Evolutionary conservation across 495 filamentous ascomycete genomes (phyloP).

Genomic region (Gamarada debralockiae): DNA sequence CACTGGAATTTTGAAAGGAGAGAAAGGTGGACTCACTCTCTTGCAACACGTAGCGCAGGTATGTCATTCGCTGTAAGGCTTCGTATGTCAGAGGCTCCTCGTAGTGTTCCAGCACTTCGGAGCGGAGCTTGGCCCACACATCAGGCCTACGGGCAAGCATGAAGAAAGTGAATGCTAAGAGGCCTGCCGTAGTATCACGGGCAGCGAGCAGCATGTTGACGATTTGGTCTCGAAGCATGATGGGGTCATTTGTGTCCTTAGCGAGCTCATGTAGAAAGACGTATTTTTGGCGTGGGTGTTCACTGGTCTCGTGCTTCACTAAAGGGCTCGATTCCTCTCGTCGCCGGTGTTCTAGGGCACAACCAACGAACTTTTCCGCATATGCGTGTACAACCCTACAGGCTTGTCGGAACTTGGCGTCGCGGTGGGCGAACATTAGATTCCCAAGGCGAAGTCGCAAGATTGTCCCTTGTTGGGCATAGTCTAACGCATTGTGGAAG

Average conservation of each 20-base stretch:
- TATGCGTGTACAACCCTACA: not conserved
- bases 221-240: conserved; percentile 38
- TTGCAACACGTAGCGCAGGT: conserved; percentile 29
- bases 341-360: not conserved
- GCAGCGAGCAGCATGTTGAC: conserved; percentile 46
- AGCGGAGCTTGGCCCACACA: not conserved
- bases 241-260: not conserved
- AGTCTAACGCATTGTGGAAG: not conserved
- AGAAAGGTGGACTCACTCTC: conserved; percentile 18
- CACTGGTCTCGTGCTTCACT: no score
- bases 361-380: not conserved
- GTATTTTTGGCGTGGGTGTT: not conserved
- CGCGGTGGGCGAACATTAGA: not conserved
- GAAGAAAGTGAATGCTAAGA: conserved; percentile 24
- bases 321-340: not conserved
- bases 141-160: conserved; percentile 8
- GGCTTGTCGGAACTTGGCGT: not conserved
- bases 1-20: no score
- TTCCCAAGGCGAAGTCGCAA: not conserved
- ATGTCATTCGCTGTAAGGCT: conserved; percentile 25
- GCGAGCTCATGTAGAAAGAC: not conserved
- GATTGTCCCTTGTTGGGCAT: no score
- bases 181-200: conserved; percentile 52
- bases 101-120: not conserved
- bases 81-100: no score